Conservation (phyloP, 1,284 basidiomycete species). For the Coniferiporia sulphurascens region DNA sequence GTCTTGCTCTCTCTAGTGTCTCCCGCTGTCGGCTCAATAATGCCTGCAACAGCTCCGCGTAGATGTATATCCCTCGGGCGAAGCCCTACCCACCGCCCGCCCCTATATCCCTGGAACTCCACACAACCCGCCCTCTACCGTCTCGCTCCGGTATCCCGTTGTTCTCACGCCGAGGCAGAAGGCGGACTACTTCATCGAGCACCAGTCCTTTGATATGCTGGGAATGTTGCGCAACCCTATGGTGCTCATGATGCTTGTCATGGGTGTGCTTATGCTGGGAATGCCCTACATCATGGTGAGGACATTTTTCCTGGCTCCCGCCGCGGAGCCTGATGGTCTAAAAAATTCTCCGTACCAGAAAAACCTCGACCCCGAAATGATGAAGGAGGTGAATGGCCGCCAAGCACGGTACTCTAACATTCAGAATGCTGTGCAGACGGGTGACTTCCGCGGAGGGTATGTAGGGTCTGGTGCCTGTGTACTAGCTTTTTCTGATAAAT, state of each 20-base stretch:
- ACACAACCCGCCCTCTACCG: slow-evolving; percentile 50
- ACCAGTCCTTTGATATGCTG: slow-evolving; percentile 68
- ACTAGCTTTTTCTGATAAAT: not conserved
- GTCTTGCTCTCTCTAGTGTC: slow-evolving; percentile 19
- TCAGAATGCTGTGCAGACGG: slow-evolving; percentile 55
- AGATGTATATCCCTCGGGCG: slow-evolving; percentile 47
- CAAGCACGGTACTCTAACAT: slow-evolving; percentile 57
- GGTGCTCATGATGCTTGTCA: slow-evolving; percentile 79
- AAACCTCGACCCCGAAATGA: slow-evolving; percentile 71
- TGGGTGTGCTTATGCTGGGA: slow-evolving; percentile 65
- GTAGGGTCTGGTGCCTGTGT: slow-evolving; percentile 13
- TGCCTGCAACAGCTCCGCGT: slow-evolving; percentile 48
- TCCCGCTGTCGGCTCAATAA: slow-evolving; percentile 6
- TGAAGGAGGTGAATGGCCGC: slow-evolving; percentile 66
- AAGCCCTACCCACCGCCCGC: slow-evolving; percentile 46
- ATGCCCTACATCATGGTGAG: slow-evolving; percentile 79
- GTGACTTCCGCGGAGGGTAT: slow-evolving; percentile 56
- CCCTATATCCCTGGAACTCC: slow-evolving; percentile 67
- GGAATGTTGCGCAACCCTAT: slow-evolving; percentile 84
- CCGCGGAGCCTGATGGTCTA: slow-evolving; percentile 8
- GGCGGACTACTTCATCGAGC: slow-evolving; percentile 64
- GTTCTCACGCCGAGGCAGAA: slow-evolving; percentile 47
- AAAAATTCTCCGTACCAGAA: slow-evolving; percentile 41
- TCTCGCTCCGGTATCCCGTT: slow-evolving; percentile 66
- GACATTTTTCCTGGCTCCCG: slow-evolving; percentile 3